phyloP scores from a whole-genome alignment of 129 eudicot species.

The Dittrichia graveolens region DNA sequence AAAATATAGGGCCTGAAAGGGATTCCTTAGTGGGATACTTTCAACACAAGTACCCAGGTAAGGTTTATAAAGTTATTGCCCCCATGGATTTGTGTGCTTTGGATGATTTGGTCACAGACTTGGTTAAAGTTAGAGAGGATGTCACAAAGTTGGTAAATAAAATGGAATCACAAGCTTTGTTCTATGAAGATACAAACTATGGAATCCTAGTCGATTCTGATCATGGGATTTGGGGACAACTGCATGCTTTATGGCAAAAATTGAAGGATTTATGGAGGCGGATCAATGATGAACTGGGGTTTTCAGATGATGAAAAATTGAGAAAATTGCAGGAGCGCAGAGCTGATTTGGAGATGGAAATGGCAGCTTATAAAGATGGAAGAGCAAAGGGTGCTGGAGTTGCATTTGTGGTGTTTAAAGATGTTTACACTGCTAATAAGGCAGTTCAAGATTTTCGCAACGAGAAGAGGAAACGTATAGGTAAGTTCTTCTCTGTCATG shows the following conservation, averaged over 20 bases:
- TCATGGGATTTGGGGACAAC: constrained; percentile 36
- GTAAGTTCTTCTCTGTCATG: constrained; percentile 77
- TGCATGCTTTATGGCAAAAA: constrained; percentile 49
- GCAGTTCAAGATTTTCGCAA: constrained; percentile 85
- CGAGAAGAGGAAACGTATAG: constrained; percentile 74
- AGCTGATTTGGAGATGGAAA: constrained; percentile 94
- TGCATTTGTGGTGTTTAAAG: constrained; percentile 96
- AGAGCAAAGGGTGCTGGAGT: constrained; percentile 96
- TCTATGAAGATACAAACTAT: constrained; percentile 39
- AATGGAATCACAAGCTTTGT: constrained; percentile 57
- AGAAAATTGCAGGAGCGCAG: constrained; percentile 88
- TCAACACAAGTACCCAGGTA: constrained; percentile 77
- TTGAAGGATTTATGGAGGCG: constrained; percentile 65
- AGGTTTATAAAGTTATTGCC: constrained; percentile 69
- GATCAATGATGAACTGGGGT: constrained; percentile 54
- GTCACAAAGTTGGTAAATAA: constrained; percentile 66
- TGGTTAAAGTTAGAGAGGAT: constrained; percentile 84
- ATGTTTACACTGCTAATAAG: constrained; percentile 85
- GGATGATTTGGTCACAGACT: constrained; percentile 80
- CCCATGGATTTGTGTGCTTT: constrained; percentile 97
- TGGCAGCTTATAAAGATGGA: constrained; percentile 91
- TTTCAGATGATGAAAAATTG: constrained; percentile 76
- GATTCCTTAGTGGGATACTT: constrained; percentile 76
- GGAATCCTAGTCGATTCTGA: constrained; percentile 31
- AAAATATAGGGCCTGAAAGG: constrained; percentile 61